Base-by-base conservation (phyloP, 257 asterid species). In the Fraxinus anomala region DNA sequence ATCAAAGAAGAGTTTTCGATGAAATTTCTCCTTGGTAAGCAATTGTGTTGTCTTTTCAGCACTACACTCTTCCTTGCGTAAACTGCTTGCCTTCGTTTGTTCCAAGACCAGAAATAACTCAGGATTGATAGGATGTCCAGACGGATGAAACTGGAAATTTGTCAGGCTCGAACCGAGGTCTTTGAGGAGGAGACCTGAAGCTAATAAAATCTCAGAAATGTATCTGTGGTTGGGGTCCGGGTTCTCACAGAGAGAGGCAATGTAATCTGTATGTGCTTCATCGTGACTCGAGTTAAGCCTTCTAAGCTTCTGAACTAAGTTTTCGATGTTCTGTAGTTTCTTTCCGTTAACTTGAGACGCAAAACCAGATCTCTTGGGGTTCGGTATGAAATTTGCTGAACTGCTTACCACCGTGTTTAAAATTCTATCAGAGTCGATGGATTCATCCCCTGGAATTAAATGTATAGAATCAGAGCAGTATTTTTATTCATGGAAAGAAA, bases 151-250 rank as follows among this genome's bases (percentile, higher is more conserved):
- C 82, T 91, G 96, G 87, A 96, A 92, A 74, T 83, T 85, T 39
- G 86, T 77, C 26, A 87, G 86, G 89, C 84, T 87, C 26, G 96
- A 86, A 31, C 91, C 86, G 6, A 95, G 90, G 81, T 91, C 98
- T 76, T 94, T 81, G 21, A 95, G 98, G 75, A 93, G 97, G 78
- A 96, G 97, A 14, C 99, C 98, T 0, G 99, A 96, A 73, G 98
- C 97, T 79, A 96, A 82, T 69, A 96, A 83, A 75, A 96, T 89
- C 85, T 96, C 97, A 1, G 98, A 96, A 59, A 92, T 77, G 86
- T 96, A 93, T 81, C 98, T 80, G 80, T 92, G 91, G 69, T 93
- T 94, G 0, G 96, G 99, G 72, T 89, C 78, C 5, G 89, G 78
- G 83, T 93, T 89, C 70, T 92, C 96, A 31, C 97, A 96, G 24